Percentiles rank a stretch among this genome's conserved stretches.
Conservation (phyloP, 441 rosid species). For the Euphorbia celastroides region DNA sequence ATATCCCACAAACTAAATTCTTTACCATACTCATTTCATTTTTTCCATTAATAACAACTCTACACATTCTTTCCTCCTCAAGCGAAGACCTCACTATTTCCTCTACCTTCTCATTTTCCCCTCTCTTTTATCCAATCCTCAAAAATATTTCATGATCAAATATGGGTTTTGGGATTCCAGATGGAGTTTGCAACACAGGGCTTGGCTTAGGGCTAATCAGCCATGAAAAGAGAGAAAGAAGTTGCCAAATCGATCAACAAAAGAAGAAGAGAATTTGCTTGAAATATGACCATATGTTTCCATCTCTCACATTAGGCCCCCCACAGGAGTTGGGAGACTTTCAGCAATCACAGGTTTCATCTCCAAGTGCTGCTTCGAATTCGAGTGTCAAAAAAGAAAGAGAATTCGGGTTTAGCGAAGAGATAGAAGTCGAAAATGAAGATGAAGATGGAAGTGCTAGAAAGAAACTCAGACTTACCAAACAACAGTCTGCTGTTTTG, state of each 20-base stretch:
- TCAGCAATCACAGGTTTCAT: slow-evolving; percentile 28
- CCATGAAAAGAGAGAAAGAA: slow-evolving; percentile 5
- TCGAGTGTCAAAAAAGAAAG: slow-evolving; percentile 36
- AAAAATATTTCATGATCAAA: not conserved
- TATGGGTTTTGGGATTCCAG: slow-evolving; percentile 30
- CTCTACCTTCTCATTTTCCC: slow-evolving; percentile 13
- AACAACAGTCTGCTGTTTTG: slow-evolving; percentile 62
- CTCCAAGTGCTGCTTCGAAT: slow-evolving; percentile 34
- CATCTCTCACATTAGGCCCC: slow-evolving; percentile 42
- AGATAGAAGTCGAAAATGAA: slow-evolving; percentile 39
- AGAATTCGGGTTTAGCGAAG: slow-evolving; percentile 31
- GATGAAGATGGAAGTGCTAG: slow-evolving; percentile 60
- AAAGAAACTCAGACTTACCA: slow-evolving; percentile 82
- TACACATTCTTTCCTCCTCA: slow-evolving; percentile 4
- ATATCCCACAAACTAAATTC: slow-evolving; percentile 23
- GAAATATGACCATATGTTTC: slow-evolving; percentile 29
- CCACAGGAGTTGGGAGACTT: slow-evolving; percentile 18
- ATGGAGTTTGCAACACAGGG: slow-evolving; percentile 31
- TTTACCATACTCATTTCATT: slow-evolving; percentile 22
- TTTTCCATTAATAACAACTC: slow-evolving; percentile 20
- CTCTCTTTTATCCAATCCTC: not conserved
- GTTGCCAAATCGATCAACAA: slow-evolving; percentile 13
- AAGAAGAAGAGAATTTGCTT: slow-evolving; percentile 23
- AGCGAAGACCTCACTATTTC: slow-evolving; percentile 8
- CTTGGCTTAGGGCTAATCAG: slow-evolving; percentile 26